Evolutionary conservation across 192 early-diverging fungal genomes (phyloP), one percentile per base, ranked within the genome.

Genomic region (Spizellomyces sp.): DNA sequence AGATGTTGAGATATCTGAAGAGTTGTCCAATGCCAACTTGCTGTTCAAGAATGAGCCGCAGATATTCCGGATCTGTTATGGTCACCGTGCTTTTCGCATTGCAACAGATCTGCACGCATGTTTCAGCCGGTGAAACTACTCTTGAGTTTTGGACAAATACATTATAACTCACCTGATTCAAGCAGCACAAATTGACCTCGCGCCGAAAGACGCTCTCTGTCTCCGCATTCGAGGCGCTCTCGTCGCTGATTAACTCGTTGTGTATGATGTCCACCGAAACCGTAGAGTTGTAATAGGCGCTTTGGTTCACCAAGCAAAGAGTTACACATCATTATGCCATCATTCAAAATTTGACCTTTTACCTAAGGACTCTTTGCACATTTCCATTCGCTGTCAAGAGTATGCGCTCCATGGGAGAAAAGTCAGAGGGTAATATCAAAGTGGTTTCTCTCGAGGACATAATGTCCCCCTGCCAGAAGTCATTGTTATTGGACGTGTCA

Each of bases 301-400:
- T 79, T 55, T 15, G 4, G 45, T 5, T 7, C 10, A 56, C 17
- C 8, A 61, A 15, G 3, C 27, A 36, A 36, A 36, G 27, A n/a
- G 27, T 36, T 36, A 36, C 27, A 36, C 27, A 36, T 36, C 3
- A 2, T 36, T 36, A 36, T 36, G 27, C 27, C 27, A 36, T 36
- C 27, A 36, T 36, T 3, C 27, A 36, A 36, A 3, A 3, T 36
- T 36, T 36, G 27, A 36, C 27, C 7, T 4, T 58, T 8, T 12
- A 79, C 81, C 77, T 79, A 58, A 86, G 55, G 5, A 86, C 84
- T 8, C 84, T 69, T 55, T 86, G 84, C 5, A 86, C 71, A 66
- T 86, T 86, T 43, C 84, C 84, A 54, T 86, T 85, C 10, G 83
- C 83, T 15, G 82, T 86, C 54, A 86, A 62, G 43, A 85, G 19